A percentile compares a stretch with the other conserved stretches of the same genome.
phyloP scores from a whole-genome alignment of 495 filamentous ascomycete species.

The Penicillium antarcticum region DNA sequence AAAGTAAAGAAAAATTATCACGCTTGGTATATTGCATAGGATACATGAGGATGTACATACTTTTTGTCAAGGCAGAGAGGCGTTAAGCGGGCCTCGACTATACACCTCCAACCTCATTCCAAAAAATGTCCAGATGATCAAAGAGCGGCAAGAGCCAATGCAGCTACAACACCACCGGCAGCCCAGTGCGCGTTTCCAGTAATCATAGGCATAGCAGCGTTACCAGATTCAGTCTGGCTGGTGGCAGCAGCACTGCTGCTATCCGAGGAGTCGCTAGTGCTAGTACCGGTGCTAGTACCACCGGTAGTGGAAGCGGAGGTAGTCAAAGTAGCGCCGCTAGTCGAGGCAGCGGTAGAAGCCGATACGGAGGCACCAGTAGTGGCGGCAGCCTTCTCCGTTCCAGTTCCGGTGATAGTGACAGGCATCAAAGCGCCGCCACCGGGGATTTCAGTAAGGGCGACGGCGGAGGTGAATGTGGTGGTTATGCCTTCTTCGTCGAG shows the following conservation, averaged over 20 bases:
- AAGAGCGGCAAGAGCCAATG: slow-evolving; percentile 1
- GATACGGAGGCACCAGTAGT: slow-evolving; percentile 9
- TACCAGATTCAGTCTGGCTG: slow-evolving; percentile 4
- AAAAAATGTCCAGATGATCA: neutral
- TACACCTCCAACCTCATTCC: neutral
- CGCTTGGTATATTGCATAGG: neutral
- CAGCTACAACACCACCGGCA: slow-evolving; percentile 14
- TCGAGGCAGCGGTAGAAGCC: slow-evolving; percentile 5
- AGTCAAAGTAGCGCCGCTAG: slow-evolving; percentile 1
- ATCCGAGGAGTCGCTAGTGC: neutral
- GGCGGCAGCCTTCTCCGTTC: neutral
- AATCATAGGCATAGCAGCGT: slow-evolving; percentile 15
- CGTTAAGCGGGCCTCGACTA: neutral
- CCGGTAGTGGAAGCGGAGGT: neutral
- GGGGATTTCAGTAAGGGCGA: slow-evolving; percentile 1
- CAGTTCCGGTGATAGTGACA: slow-evolving; percentile 11
- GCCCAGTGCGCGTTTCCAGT: slow-evolving; percentile 13
- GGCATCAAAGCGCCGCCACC: slow-evolving; percentile 2
- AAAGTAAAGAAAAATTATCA: neutral
- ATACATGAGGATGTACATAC: neutral
- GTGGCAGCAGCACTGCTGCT: slow-evolving; percentile 2
- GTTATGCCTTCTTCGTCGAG: neutral
- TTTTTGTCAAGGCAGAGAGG: neutral
- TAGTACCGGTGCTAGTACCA: neutral
- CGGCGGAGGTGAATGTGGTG: neutral